phyloP scores from a whole-genome alignment of 2,329 filamentous ascomycete genomes.

The Apiospora hydei region DNA sequence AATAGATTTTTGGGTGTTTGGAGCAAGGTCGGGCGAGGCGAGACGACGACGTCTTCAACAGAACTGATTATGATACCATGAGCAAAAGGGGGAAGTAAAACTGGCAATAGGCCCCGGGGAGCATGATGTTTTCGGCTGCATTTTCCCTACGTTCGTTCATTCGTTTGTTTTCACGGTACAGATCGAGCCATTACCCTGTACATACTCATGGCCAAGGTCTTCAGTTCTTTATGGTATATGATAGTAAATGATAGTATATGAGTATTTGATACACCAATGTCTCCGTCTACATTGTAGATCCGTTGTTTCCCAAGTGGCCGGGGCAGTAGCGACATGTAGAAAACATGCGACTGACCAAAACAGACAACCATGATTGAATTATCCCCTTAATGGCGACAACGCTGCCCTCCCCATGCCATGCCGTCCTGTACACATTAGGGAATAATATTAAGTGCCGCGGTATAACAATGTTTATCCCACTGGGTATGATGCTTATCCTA shows the following conservation, averaged over 20 bases:
- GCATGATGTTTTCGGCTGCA: not conserved
- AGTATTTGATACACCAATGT: not conserved
- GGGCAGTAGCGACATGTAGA: no score
- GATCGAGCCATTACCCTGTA: slow-evolving; percentile 3
- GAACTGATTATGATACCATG: slow-evolving; percentile 26
- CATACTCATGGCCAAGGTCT: not conserved
- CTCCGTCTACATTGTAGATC: not conserved
- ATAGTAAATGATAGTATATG: slow-evolving; percentile 3
- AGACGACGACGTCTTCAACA: slow-evolving; percentile 1
- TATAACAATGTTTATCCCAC: no score
- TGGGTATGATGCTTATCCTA: no score
- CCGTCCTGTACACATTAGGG: no score
- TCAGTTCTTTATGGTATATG: not conserved
- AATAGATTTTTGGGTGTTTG: slow-evolving; percentile 8
- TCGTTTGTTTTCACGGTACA: not conserved
- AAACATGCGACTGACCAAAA: no score
- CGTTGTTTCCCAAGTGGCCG: not conserved
- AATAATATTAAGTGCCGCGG: no score
- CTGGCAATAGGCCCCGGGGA: not conserved
- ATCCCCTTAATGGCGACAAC: no score
- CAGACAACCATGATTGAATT: no score
- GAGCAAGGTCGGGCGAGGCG: slow-evolving; percentile 7
- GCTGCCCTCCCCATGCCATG: no score
- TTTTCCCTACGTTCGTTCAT: not conserved
- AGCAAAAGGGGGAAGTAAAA: slow-evolving; percentile 18